A percentile compares a stretch with the other conserved stretches of the same genome.
Evolutionary conservation across 176 grass and related monocot species (phyloP).

Genomic region (Echinochloa phyllopogon): DNA sequence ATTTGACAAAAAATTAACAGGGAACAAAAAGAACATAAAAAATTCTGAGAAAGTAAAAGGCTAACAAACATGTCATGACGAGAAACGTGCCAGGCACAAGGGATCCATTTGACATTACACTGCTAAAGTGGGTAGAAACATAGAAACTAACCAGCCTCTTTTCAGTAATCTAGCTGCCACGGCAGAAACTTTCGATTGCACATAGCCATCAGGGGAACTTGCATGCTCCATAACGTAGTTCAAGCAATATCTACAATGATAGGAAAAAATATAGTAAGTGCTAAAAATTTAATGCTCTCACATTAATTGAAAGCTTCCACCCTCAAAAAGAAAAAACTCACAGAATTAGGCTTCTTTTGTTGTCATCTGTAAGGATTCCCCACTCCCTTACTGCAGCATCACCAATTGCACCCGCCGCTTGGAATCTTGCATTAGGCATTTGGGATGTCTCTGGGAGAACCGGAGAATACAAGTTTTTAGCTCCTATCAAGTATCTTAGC

Average conservation of each 20-base stretch:
- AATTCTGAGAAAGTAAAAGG: slow-evolving; percentile 17
- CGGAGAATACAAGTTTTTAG: slow-evolving; percentile 42
- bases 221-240: slow-evolving; percentile 91
- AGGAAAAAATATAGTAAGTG: slow-evolving; percentile 13
- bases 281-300: slow-evolving; percentile 14
- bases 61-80: slow-evolving; percentile 31
- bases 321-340: slow-evolving; percentile 39
- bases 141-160: slow-evolving; percentile 88
- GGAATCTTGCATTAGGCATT: slow-evolving; percentile 90
- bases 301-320: slow-evolving; percentile 30
- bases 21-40: neutral
- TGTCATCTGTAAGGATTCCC: slow-evolving; percentile 89
- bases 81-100: slow-evolving; percentile 22
- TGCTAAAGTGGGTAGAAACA: slow-evolving; percentile 28
- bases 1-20: neutral
- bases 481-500: slow-evolving; percentile 13
- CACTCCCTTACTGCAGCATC: slow-evolving; percentile 98
- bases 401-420: slow-evolving; percentile 94
- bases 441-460: slow-evolving; percentile 79
- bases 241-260: slow-evolving; percentile 76
- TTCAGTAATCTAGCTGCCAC: slow-evolving; percentile 88
- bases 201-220: slow-evolving; percentile 80
- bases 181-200: slow-evolving; percentile 88
- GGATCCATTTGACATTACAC: slow-evolving; percentile 22
- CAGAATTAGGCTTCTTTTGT: slow-evolving; percentile 89